phyloP scores from a whole-genome alignment of 2,329 filamentous ascomycete species.

The Phoma sp. region DNA sequence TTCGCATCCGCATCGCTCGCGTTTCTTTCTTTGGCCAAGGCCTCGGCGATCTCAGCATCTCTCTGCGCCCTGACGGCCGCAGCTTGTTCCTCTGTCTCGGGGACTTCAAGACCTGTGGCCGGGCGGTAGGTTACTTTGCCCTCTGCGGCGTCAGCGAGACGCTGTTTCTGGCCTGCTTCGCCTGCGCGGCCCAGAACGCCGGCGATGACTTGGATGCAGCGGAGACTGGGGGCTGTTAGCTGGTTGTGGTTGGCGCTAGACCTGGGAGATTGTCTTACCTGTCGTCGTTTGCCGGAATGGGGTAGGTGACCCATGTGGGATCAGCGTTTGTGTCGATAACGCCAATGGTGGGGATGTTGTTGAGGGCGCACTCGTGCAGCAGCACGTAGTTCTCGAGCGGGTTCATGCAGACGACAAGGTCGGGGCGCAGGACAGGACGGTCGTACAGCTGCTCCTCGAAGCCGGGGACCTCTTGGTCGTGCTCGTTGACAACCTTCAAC shows the following conservation, averaged over 20 bases:
- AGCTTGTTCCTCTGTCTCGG: constrained; percentile 21
- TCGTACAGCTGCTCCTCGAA: constrained; percentile 70
- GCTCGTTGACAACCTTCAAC: constrained; percentile 77
- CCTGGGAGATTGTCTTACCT: constrained; percentile 60
- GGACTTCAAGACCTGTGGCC: constrained; percentile 21
- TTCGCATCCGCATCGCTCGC: not conserved
- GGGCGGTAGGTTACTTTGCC: constrained; percentile 67
- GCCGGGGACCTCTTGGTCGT: constrained; percentile 67
- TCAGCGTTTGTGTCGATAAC: constrained; percentile 93
- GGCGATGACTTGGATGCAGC: constrained; percentile 79
- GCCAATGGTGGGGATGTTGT: constrained; percentile 91
- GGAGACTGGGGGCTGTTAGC: constrained; percentile 63
- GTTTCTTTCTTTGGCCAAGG: not conserved
- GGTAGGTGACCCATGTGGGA: constrained; percentile 93
- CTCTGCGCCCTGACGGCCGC: not conserved
- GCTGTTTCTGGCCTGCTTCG: constrained; percentile 72
- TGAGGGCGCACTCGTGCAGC: constrained; percentile 86
- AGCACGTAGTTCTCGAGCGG: constrained; percentile 89
- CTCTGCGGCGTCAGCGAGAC: constrained; percentile 65
- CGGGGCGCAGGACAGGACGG: constrained; percentile 75
- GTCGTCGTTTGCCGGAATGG: constrained; percentile 96
- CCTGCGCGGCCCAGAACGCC: constrained; percentile 86
- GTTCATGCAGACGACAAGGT: constrained; percentile 91
- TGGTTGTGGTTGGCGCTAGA: not conserved
- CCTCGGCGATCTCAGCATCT: not conserved